phyloP scores from a whole-genome alignment of 2,329 filamentous ascomycete species.

The Microsporum ferrugineum region DNA sequence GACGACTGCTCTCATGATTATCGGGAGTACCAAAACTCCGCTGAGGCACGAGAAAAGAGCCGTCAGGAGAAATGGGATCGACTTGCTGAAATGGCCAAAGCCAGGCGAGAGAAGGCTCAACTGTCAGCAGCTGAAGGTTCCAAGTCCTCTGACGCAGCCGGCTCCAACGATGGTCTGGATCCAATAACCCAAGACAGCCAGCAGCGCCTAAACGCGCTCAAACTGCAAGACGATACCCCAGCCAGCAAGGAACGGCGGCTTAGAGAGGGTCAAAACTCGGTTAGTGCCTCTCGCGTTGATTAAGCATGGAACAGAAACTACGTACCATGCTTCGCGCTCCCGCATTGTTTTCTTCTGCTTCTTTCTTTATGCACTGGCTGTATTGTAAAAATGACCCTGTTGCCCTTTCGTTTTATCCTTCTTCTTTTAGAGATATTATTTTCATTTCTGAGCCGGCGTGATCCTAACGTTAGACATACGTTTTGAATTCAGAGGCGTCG shows the following conservation, averaged over 20 bases:
- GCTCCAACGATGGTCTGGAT: slow-evolving; percentile 58
- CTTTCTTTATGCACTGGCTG: neutral
- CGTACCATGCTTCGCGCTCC: slow-evolving; percentile 13
- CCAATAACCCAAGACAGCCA: slow-evolving; percentile 69
- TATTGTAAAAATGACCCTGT: slow-evolving; percentile 8
- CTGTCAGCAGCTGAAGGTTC: slow-evolving; percentile 23
- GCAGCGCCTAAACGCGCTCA: slow-evolving; percentile 77
- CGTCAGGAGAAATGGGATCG: slow-evolving; percentile 84
- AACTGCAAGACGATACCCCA: slow-evolving; percentile 64
- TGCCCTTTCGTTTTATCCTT: slow-evolving; percentile 21
- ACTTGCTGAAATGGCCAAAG: slow-evolving; percentile 67
- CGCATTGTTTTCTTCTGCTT: slow-evolving; percentile 13
- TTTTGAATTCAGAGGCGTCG: slow-evolving; percentile 37
- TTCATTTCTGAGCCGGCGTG: slow-evolving; percentile 29
- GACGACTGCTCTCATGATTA: slow-evolving; percentile 98
- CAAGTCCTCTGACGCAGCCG: slow-evolving; percentile 37
- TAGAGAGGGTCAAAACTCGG: slow-evolving; percentile 32
- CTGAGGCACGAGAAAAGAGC: slow-evolving; percentile 67
- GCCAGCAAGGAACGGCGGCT: slow-evolving; percentile 43
- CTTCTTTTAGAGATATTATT: slow-evolving; percentile 32
- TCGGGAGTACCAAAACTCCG: slow-evolving; percentile 87
- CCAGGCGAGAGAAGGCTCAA: slow-evolving; percentile 43
- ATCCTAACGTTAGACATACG: slow-evolving; percentile 38
- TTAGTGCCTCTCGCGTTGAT: slow-evolving; percentile 30
- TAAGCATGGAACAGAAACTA: slow-evolving; percentile 15